Evolutionary conservation across 2,329 filamentous ascomycete species (phyloP).

Genomic region (Nigrospora oryzae): DNA sequence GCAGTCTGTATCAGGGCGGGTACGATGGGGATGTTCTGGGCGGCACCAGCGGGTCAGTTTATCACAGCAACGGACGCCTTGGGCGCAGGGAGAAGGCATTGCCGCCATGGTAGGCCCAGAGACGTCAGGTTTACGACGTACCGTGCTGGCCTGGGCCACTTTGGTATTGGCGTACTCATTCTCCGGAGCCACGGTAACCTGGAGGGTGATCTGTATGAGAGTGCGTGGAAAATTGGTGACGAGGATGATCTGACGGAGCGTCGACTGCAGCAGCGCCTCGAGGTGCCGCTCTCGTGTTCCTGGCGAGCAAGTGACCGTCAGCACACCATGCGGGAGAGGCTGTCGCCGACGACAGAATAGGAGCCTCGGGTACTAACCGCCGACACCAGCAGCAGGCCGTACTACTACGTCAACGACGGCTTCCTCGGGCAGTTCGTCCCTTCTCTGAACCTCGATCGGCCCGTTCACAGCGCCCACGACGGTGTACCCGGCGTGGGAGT

Average conservation of each 20-base stretch:
- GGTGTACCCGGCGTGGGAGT: conserved; percentile 67
- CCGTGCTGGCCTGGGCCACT: conserved; percentile 50
- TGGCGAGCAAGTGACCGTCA: conserved; percentile 18
- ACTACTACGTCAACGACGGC: conserved; percentile 85
- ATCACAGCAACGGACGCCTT: not conserved
- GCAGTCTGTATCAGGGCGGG: conserved; percentile 76
- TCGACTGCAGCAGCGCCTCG: conserved; percentile 65
- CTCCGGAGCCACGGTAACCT: conserved; percentile 61
- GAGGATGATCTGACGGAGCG: conserved; percentile 66
- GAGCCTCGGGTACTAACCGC: conserved; percentile 43
- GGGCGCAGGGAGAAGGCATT: not conserved
- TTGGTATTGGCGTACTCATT: conserved; percentile 57
- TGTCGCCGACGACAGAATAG: no score
- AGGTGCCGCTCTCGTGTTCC: conserved; percentile 73
- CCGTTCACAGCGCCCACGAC: conserved; percentile 85
- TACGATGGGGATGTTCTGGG: conserved; percentile 70
- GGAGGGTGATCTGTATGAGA: conserved; percentile 74
- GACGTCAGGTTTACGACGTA: conserved; percentile 26
- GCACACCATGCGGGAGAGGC: no score
- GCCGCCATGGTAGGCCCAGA: not conserved
- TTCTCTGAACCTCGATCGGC: conserved; percentile 79
- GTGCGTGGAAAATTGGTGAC: conserved; percentile 68
- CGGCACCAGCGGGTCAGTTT: conserved; percentile 5
- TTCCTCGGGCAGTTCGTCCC: conserved; percentile 88
- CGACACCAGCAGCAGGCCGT: conserved; percentile 75